A percentile compares a stretch with the other conserved stretches of the same genome.
Conservation (phyloP, 2,329 filamentous ascomycete species). For the Pyricularia sp. region DNA sequence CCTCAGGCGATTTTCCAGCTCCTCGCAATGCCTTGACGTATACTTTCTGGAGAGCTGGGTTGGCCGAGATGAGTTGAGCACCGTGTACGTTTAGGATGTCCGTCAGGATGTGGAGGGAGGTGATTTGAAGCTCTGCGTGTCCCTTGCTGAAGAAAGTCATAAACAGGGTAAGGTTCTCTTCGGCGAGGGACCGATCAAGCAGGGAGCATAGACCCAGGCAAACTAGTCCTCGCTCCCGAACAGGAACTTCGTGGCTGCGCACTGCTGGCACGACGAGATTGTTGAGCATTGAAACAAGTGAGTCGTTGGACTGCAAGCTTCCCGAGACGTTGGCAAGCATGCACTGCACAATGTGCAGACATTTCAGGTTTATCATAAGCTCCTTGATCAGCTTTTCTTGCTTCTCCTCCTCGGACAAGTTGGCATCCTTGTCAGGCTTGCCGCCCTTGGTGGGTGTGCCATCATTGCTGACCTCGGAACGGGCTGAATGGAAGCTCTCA, state of each 20-base stretch:
- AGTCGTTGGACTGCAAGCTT: conserved; percentile 78
- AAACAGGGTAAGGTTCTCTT: conserved; percentile 87
- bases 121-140: conserved; percentile 80
- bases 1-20: conserved; percentile 56
- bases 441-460: conserved; percentile 41
- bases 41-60: conserved; percentile 70
- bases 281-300: conserved; percentile 96
- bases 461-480: conserved; percentile 69
- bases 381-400: conserved; percentile 73
- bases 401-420: conserved; percentile 52
- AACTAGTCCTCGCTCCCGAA: conserved; percentile 80
- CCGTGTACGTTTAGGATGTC: conserved; percentile 90
- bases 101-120: conserved; percentile 81
- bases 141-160: conserved; percentile 95
- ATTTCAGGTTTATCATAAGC: conserved; percentile 97
- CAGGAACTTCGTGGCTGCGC: conserved; percentile 82
- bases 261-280: conserved; percentile 94
- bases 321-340: conserved; percentile 92
- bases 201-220: conserved; percentile 88
- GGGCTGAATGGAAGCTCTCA: conserved; percentile 90
- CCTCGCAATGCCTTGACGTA: conserved; percentile 74
- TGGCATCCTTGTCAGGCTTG: conserved; percentile 18
- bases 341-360: conserved; percentile 92
- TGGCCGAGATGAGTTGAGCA: conserved; percentile 59
- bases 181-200: conserved; percentile 81